Conservation (phyloP, 176 grass and related monocot species). For the Triticum monococcum region DNA sequence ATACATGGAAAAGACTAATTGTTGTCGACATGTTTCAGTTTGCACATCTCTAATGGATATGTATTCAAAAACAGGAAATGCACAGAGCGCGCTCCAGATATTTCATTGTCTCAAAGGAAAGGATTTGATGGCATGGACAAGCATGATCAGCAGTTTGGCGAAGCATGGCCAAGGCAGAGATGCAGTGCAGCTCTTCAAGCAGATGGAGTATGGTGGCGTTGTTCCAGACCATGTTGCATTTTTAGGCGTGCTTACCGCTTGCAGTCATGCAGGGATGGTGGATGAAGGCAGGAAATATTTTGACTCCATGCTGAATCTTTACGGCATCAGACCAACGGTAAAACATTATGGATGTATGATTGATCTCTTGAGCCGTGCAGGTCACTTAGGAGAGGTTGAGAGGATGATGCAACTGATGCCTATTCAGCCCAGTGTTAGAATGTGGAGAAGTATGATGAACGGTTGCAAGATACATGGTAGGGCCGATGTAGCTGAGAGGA, state of each 20-base stretch:
- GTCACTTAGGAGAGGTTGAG: conserved; percentile 31
- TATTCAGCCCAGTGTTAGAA: conserved; percentile 14
- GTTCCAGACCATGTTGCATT: conserved; percentile 41
- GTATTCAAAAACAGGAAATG: conserved; percentile 41
- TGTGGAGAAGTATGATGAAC: conserved; percentile 42
- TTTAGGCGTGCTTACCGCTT: conserved; percentile 40
- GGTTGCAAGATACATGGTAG: conserved; percentile 29
- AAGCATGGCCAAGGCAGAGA: conserved; percentile 37
- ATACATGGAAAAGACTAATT: conserved; percentile 42
- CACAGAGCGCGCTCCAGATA: conserved; percentile 19
- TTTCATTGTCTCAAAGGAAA: conserved; percentile 18
- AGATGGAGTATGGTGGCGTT: conserved; percentile 28
- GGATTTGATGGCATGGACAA: conserved; percentile 49
- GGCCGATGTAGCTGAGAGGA: conserved; percentile 33
- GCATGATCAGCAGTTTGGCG: conserved; percentile 39
- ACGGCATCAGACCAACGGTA: conserved; percentile 28
- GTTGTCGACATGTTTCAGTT: conserved; percentile 22
- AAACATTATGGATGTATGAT: conserved; percentile 43
- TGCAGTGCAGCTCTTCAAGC: conserved; percentile 38
- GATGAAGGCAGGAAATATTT: conserved; percentile 28
- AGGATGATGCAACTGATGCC: conserved; percentile 25
- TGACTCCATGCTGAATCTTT: conserved; percentile 33
- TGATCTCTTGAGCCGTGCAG: conserved; percentile 40
- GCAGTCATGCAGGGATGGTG: conserved; percentile 43
- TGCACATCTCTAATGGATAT: conserved; percentile 44